Conservation (phyloP, 352 stramenopile genomes). For the Phytophthora lateralis region DNA sequence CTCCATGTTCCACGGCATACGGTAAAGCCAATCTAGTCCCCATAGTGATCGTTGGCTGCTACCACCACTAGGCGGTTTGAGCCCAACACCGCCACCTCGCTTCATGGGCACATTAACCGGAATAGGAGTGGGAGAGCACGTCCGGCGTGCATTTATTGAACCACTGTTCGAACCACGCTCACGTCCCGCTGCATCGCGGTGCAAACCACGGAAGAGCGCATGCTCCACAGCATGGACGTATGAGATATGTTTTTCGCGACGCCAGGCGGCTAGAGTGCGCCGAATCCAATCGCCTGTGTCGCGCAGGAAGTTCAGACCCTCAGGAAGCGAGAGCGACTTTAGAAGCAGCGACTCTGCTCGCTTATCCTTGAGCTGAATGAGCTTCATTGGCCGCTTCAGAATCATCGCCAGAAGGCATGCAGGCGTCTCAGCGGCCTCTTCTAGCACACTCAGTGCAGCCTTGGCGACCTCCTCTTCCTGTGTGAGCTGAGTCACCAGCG, state of each 20-base stretch:
- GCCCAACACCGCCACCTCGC: slow-evolving; percentile 61
- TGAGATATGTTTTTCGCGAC: slow-evolving; percentile 83
- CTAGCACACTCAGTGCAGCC: slow-evolving; percentile 84
- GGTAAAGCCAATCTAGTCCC: slow-evolving; percentile 89
- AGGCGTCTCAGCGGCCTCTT: slow-evolving; percentile 85
- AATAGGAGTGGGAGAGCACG: slow-evolving; percentile 76
- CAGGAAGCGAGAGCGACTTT: slow-evolving; percentile 82
- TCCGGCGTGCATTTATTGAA: slow-evolving; percentile 45
- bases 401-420: slow-evolving; percentile 88
- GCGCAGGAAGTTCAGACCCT: slow-evolving; percentile 81
- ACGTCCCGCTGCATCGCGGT: slow-evolving; percentile 76
- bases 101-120: slow-evolving; percentile 87
- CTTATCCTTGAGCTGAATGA: slow-evolving; percentile 84
- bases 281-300: slow-evolving; percentile 87
- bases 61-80: slow-evolving; percentile 52
- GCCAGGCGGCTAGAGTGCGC: slow-evolving; percentile 73
- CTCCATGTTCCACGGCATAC: slow-evolving; percentile 93
- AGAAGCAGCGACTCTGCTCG: slow-evolving; percentile 82
- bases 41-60: slow-evolving; percentile 76
- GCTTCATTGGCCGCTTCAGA: slow-evolving; percentile 71
- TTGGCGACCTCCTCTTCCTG: slow-evolving; percentile 88
- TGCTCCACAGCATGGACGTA: slow-evolving; percentile 87
- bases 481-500: slow-evolving; percentile 82
- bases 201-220: slow-evolving; percentile 80
- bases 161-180: slow-evolving; percentile 47